A percentile compares a stretch with the other conserved stretches of the same genome.
phyloP scores from a whole-genome alignment of 148 eudicot species.

The Selenicereus undatus region DNA sequence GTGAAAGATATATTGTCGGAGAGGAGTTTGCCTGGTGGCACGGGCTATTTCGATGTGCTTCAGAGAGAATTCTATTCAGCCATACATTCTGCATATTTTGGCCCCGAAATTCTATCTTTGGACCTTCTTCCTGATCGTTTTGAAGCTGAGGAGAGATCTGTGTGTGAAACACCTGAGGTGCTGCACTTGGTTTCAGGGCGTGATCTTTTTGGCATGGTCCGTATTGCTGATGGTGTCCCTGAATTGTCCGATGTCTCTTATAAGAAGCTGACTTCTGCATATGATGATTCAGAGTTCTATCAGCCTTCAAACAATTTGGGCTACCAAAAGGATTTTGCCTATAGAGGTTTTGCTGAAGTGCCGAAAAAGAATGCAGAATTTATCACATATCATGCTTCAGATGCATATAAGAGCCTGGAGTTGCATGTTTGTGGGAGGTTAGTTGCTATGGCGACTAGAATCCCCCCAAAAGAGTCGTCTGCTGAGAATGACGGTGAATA shows the following conservation, averaged over 20 bases:
- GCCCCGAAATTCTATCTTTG: conserved; percentile 67
- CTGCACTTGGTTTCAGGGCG: conserved; percentile 95
- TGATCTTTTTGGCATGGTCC: conserved; percentile 81
- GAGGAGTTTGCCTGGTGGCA: conserved; percentile 62
- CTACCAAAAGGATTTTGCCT: conserved; percentile 16
- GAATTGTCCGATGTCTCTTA: conserved; percentile 42
- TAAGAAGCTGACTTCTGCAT: conserved; percentile 39
- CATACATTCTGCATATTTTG: conserved; percentile 79
- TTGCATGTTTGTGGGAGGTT: conserved; percentile 75
- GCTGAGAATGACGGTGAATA: conserved; percentile 37
- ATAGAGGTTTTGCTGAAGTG: conserved; percentile 13
- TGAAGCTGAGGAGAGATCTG: conserved; percentile 95
- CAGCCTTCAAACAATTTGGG: conserved; percentile 23
- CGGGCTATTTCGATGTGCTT: conserved; percentile 77
- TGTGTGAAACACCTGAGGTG: conserved; percentile 67
- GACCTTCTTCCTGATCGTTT: conserved; percentile 85
- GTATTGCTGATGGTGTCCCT: conserved; percentile 51
- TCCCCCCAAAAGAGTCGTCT: conserved; percentile 43
- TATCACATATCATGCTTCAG: conserved; percentile 28
- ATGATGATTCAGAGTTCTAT: conserved; percentile 22
- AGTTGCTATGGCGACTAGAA: conserved; percentile 77
- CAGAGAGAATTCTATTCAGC: conserved; percentile 85
- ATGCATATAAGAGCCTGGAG: conserved; percentile 75
- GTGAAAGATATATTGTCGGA: conserved; percentile 69
- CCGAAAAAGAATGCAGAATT: conserved; percentile 12